phyloP scores from a whole-genome alignment of 1,284 basidiomycete species.

The Austropuccinia psidii region DNA sequence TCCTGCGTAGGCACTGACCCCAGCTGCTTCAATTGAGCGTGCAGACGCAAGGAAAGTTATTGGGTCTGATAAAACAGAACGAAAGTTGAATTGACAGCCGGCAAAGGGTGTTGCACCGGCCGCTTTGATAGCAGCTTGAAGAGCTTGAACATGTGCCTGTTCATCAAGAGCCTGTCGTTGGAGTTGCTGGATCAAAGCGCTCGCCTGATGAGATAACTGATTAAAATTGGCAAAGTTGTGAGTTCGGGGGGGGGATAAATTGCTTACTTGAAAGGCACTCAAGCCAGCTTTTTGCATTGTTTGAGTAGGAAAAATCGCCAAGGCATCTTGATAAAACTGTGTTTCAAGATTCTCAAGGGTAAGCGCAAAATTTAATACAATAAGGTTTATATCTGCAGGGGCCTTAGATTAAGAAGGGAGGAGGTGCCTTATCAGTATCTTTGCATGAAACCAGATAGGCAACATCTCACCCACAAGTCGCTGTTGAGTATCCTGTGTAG shows the following conservation, averaged over 20 bases:
- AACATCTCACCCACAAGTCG: too few relatives aligned
- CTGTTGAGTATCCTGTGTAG: too few relatives aligned
- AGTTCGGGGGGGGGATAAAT: background rate
- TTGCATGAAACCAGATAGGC: too few relatives aligned
- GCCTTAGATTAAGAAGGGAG: background rate
- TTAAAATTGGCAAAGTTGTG: background rate
- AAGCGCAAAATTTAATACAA: conserved; percentile 23
- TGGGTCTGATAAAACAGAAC: conserved; percentile 27
- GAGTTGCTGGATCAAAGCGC: conserved; percentile 25
- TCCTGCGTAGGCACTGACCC: conserved; percentile 26
- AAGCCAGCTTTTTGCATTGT: conserved; percentile 26
- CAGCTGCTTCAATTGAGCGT: conserved; percentile 24
- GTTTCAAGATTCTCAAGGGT: conserved; percentile 30
- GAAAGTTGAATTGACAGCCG: conserved; percentile 35
- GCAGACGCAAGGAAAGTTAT: conserved; percentile 24
- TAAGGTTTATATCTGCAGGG: conserved; percentile 20
- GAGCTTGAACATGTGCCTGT: conserved; percentile 21
- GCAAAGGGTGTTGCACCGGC: conserved; percentile 22
- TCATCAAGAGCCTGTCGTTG: conserved; percentile 18
- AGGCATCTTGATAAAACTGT: conserved; percentile 28
- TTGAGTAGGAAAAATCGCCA: conserved; percentile 20
- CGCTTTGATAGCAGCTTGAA: conserved; percentile 31
- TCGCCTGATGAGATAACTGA: background rate
- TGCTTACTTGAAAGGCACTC: conserved; percentile 24
- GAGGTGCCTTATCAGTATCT: too few relatives aligned